A percentile compares a stretch with the other conserved stretches of the same genome.
These are phyloP conservation scores for Wallemia ichthyophaga DNA, from an alignment of 1,284 basidiomycete genomes.

Conservation along the genomic window DNA sequence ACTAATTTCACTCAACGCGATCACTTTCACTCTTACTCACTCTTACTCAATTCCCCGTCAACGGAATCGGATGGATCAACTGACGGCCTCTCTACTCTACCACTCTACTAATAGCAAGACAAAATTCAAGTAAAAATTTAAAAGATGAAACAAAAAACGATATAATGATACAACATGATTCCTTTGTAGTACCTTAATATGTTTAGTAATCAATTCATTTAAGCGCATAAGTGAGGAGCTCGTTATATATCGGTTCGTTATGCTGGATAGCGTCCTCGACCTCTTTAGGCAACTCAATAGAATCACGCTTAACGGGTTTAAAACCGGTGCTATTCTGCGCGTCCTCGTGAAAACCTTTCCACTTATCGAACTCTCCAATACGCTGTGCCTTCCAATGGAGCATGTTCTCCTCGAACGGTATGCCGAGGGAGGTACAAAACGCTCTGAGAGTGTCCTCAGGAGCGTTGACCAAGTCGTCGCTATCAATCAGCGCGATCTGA, in stretches of 20 bases:
- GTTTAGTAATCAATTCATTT: neutral
- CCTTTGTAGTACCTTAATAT: neutral
- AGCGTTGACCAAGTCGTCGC: neutral
- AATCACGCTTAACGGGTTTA: constrained; percentile 5
- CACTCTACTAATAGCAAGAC: no score
- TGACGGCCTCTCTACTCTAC: no score
- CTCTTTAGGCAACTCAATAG: neutral
- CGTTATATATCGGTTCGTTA: neutral
- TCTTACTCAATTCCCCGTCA: no score
- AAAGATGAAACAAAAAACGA: no score
- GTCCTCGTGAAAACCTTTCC: constrained; percentile 12
- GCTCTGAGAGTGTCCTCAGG: neutral
- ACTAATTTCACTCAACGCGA: no score
- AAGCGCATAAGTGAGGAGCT: neutral
- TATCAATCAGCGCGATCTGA: neutral
- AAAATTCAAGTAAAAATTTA: no score
- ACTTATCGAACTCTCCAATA: constrained; percentile 12
- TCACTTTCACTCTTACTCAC: no score
- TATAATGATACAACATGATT: neutral
- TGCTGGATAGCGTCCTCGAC: neutral
- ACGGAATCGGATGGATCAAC: no score
- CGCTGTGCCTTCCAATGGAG: constrained; percentile 11
- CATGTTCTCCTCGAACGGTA: constrained; percentile 11
- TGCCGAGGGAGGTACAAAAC: constrained; percentile 10
- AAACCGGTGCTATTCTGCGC: constrained; percentile 12